Evolutionary conservation across 768 basidiomycete genomes (phyloP), one percentile per base, ranked within the genome.

Genomic region (Auricularia sp.): DNA sequence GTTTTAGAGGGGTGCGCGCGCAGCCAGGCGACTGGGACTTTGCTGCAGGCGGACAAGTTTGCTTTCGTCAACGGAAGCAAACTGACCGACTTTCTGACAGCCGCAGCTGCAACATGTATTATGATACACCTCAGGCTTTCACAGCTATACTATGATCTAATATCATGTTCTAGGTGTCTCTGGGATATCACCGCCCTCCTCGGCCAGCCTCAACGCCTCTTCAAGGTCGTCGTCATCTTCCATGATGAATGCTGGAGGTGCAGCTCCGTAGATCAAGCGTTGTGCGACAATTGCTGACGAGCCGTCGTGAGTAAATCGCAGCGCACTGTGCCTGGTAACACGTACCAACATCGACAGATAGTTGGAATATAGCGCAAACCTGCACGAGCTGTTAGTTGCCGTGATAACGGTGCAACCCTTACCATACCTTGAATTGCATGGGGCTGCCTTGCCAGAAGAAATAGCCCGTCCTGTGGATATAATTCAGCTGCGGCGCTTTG

Each of bases 331-430:
- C 29, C 47, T 54, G 29, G 14, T 64, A 58, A 64, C 29, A 74
- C 88, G 67, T 66, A 90, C 91, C 87, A 67, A 82, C 71, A 74
- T 93, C 91, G 51, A 93, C 75, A 1, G 88, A 88, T 56, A 93
- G 74, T 72, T 93, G 92, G 72, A 93, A 93, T 65, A 93, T 79
- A 3, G 89, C 87, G 68, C 91, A 93, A 47, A 84, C 83, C 56
- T 59, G 11, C 29, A 29, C 29, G 29, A 29, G 29, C 29, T 2
- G 29, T 29, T 29, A 2, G 29, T 29, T 29, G 29, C 29, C 29
- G 29, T 29, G 29, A 29, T 2, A 29, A 29, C 29, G 29, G 29
- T 29, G 29, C 11, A 7, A 3, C 11, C 14, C 8, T 8, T 4
- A 29, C 12, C 33, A 18, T 34, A 59, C 56, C 73, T 88, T 86